Conservation (phyloP, 768 basidiomycete species). For the Agaricus blazei region DNA sequence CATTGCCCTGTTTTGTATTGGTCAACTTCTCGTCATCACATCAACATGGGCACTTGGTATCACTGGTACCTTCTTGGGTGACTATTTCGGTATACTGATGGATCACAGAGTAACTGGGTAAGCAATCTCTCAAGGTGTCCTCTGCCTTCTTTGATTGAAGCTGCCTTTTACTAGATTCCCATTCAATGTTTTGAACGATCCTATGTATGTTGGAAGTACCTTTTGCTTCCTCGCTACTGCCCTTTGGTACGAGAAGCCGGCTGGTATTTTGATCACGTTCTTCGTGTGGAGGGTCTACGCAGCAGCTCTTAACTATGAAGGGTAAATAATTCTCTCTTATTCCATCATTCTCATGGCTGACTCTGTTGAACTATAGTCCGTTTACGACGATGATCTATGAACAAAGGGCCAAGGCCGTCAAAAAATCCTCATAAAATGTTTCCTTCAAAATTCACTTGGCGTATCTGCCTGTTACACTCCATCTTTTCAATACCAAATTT, state of each 20-base stretch:
- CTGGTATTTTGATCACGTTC: constrained; percentile 71
- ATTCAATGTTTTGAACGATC: constrained; percentile 88
- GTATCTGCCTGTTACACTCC: not conserved
- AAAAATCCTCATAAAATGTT: constrained; percentile 12
- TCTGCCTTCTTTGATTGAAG: not conserved
- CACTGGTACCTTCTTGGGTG: constrained; percentile 88
- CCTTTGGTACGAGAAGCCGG: constrained; percentile 86
- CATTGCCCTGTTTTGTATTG: constrained; percentile 54
- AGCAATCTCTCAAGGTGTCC: constrained; percentile 11
- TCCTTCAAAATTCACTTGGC: not conserved
- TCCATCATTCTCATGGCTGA: constrained; percentile 2
- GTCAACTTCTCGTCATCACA: constrained; percentile 82
- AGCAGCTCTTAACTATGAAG: constrained; percentile 85
- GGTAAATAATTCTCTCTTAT: constrained; percentile 46
- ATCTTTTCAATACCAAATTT: not conserved
- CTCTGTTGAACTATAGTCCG: constrained; percentile 34
- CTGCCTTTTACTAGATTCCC: constrained; percentile 57
- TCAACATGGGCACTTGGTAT: constrained; percentile 90
- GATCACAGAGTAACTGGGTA: constrained; percentile 81
- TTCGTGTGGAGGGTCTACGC: constrained; percentile 84
- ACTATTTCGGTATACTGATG: constrained; percentile 86
- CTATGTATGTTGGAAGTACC: constrained; percentile 97
- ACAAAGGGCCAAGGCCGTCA: constrained; percentile 37
- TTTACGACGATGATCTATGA: constrained; percentile 84
- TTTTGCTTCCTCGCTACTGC: constrained; percentile 85